Percentiles rank a stretch among this genome's conserved stretches.
These are phyloP conservation scores for Teunomyces pallodes DNA, from an alignment of 805 yeast species.

Conservation along the genomic window DNA sequence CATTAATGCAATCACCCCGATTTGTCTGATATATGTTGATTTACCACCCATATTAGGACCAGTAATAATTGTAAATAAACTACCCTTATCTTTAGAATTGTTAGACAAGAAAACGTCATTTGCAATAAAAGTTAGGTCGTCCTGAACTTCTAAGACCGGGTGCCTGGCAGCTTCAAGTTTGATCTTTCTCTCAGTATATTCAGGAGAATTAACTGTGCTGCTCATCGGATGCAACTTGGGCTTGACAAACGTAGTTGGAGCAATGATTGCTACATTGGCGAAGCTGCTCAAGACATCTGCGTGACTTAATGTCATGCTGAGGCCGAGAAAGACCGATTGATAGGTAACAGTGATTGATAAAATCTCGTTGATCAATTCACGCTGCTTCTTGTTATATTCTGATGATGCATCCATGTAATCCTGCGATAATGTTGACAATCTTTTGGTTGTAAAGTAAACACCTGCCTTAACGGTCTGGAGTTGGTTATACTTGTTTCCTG, in stretches of 20 bases:
- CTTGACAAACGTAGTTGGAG: constrained; percentile 76
- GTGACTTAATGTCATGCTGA: constrained; percentile 64
- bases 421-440: constrained; percentile 57
- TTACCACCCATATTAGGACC: constrained; percentile 99
- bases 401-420: constrained; percentile 57
- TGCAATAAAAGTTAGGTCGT: constrained; percentile 84
- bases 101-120: constrained; percentile 76
- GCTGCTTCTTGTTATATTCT: constrained; percentile 73
- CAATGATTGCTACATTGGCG: constrained; percentile 75
- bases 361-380: constrained; percentile 77
- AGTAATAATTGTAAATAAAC: constrained; percentile 80
- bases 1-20: constrained; percentile 83
- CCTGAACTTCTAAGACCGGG: constrained; percentile 92
- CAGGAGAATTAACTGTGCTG: constrained; percentile 17
- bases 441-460: constrained; percentile 78
- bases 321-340: constrained; percentile 68
- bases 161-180: constrained; percentile 78
- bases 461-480: constrained; percentile 94
- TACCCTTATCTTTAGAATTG: constrained; percentile 28
- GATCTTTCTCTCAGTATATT: constrained; percentile 43
- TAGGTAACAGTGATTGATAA: constrained; percentile 79
- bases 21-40: constrained; percentile 86
- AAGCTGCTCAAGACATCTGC: constrained; percentile 83
- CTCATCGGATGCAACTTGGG: constrained; percentile 66
- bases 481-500: constrained; percentile 61